Base-by-base conservation (phyloP, 73 alveolate genomes). In the Paramecium biaurelia region DNA sequence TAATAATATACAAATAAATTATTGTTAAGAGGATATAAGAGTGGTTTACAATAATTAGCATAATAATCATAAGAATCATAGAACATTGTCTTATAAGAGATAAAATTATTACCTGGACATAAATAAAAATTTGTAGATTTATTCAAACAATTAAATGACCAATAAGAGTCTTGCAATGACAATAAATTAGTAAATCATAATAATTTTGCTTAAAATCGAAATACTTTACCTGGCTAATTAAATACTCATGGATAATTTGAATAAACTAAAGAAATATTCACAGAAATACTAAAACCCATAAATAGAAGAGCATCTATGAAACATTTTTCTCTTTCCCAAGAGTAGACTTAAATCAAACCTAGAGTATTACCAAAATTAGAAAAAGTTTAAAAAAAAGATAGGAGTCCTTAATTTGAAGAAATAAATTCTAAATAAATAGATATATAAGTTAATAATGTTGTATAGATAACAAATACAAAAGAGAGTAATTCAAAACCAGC, bases 1-100 rank as follows among this genome's bases (percentile, higher is more conserved):
- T 37, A 76, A 76, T 76, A 76, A 76, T 76, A 76, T 28, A 30
- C 89, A 76, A 35, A 76, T 21, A 76, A 76, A 76, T 76, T 76
- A 41, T 37, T 38, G 70, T 76, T 76, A 42, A 76, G 89, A 76
- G 89, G 89, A 37, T 76, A 76, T 76, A 37, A 21, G 14, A 21
- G 26, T 32, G 89, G 89, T 20, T 20, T 76, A n/a, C 7, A 76
- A 21, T 21, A 21, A 21, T 76, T 76, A 76, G 89, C 89, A 76
- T 21, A 41, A 37, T 11, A 37, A 41, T n/a, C 35, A 2, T 24
- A 21, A 6, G 89, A 76, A 18, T 34, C n/a, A 15, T 42, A 76
- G 21, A 76, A 76, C 26, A 14, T 24, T 10, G 45, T 76, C 12
- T 57, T 76, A n/a, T 4, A 37, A 32, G 89, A 76, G 24, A 38